Base-by-base conservation (phyloP, 2,329 filamentous ascomycete species). In the Penicillium sp. region DNA sequence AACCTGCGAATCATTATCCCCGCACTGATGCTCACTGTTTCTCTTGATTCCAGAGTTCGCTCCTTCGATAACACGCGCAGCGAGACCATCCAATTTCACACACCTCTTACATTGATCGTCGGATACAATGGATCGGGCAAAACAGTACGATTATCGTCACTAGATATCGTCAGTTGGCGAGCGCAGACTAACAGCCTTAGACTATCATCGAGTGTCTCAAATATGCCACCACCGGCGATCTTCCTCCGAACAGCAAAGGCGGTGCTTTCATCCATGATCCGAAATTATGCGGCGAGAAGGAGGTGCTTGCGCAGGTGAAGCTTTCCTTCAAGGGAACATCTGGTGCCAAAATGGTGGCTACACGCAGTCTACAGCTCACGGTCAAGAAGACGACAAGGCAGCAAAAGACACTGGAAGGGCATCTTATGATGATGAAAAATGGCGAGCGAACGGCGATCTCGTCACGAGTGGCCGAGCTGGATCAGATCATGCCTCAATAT, bases 151-250 rank as follows among this genome's bases (percentile, higher is more conserved):
- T 62, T n/a, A 29, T n/a, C n/a, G 21, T 3, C 14, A 42, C 7
- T 14, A 22, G 8, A 14, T 10, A 45, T n/a, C 35, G 19, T 39
- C 8, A 29, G 21, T 29, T 26, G 7, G 27, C 7, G 19, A 4
- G 19, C 26, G 24, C 6, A 29, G 24, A 47, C 52, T 65, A 21
- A 65, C 58, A 39, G 3, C 13, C 56, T 16, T 19, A 84, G 80
- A 98, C 95, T 56, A 96, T 99, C 71, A 99, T 99, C 76, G 95
- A 99, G 76, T 96, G 92, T 73, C 89, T 99, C 70, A 97, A 97
- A 73, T 99, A 97, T 86, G 93, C 91, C 52, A 97, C 96, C 19
- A 97, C 93, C 8, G 96, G 95, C 55, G 90, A 96, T 69, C 84
- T 96, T 48, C 95, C 95, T 1, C 91, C 95, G 31, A 96, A 97